Evolutionary conservation across 495 filamentous ascomycete genomes (phyloP), one percentile per base, ranked within the genome.

Genomic region (Daldinia caldariorum): DNA sequence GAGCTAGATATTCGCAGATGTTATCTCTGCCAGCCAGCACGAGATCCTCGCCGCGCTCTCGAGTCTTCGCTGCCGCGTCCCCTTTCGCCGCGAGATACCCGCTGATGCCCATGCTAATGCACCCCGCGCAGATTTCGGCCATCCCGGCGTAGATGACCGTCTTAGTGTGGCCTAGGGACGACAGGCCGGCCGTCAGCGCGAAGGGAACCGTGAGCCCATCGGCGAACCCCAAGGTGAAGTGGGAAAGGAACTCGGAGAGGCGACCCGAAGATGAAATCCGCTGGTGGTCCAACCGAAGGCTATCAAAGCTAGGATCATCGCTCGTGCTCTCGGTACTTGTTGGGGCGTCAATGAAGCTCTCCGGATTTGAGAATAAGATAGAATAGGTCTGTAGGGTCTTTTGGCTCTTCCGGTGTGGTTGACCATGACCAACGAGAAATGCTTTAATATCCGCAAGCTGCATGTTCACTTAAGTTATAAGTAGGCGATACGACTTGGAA

Each of bases 21-120:
- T 16, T 51, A 20, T 54, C 63, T 8, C 57, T 61, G 6, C 55
- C 66, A 7, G 47, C 60, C 7, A 49, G 50, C 16, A 60, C 63
- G 35, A 39, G 14, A 29, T 67, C 67, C 26, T 61, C 66, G 29
- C 32, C 26, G 9, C 53, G 18, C n/a, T 50, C 41, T 6, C 9
- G 38, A 9, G 16, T 38, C 12, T 55, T 47, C 58, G 39, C 39
- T 5, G 50, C 56, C 83, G 82, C 83, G 80, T 93, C 91, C 43
- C 89, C 89, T 69, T 89, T 88, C 0, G 91, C 89, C 12, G 90
- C 90, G 3, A 95, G 81, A 64, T 87, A 92, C 29, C 88, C 89
- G 26, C 89, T 86, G 5, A 92, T 82, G 4, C 89, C 89, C 89
- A 92, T 91, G 16, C 86, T 89, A 64, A 92, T 89, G 29, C 87